phyloP scores from a whole-genome alignment of 345 rosid genomes.

The Brassica incana region DNA sequence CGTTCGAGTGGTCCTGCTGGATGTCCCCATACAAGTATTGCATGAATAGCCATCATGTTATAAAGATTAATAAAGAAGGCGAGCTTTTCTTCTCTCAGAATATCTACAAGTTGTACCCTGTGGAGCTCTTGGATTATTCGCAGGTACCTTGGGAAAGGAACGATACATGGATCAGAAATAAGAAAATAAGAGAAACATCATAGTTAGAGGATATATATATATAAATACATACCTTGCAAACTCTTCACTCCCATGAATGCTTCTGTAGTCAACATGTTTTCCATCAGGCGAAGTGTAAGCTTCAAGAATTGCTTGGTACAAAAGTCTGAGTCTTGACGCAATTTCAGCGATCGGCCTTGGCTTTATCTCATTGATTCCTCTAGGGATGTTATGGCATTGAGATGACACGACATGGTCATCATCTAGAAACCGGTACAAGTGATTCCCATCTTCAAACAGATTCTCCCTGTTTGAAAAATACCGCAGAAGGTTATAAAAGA shows the following conservation, averaged over 20 bases:
- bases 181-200: not conserved
- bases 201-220: conserved; percentile 18
- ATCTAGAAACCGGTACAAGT: conserved; percentile 76
- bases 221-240: conserved; percentile 64
- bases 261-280: conserved; percentile 82
- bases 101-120: conserved; percentile 63
- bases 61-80: conserved; percentile 84
- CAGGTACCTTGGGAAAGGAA: conserved; percentile 52
- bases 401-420: conserved; percentile 72
- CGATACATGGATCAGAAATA: not conserved
- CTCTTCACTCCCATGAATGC: conserved; percentile 91
- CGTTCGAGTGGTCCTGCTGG: conserved; percentile 76
- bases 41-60: conserved; percentile 90
- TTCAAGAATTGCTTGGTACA: conserved; percentile 68
- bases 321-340: conserved; percentile 64
- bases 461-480: conserved; percentile 61
- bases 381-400: conserved; percentile 79
- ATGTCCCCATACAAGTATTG: conserved; percentile 67
- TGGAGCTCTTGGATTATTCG: conserved; percentile 83
- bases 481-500: not conserved
- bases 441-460: conserved; percentile 78
- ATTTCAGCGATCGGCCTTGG: conserved; percentile 70
- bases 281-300: conserved; percentile 78
- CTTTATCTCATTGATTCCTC: conserved; percentile 72
- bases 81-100: conserved; percentile 74